phyloP scores from a whole-genome alignment of 768 basidiomycete species.

The Collybiopsis luxurians region DNA sequence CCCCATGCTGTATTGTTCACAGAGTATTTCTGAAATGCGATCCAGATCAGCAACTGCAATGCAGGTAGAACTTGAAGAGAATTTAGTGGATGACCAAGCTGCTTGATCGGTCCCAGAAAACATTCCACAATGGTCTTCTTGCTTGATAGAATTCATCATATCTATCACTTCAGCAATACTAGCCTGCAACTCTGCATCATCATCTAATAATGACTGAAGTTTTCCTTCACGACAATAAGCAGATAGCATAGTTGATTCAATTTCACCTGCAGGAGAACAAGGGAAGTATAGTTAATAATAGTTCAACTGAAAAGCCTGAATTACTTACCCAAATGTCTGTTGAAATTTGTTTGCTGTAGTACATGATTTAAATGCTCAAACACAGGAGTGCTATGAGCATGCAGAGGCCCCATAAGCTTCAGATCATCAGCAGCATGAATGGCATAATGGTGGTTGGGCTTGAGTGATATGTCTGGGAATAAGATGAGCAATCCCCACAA shows the following conservation, averaged over 20 bases:
- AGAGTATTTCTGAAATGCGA: neutral
- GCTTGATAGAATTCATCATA: constrained; percentile 10
- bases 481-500: constrained; percentile 8
- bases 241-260: constrained; percentile 15
- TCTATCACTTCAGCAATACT: constrained; percentile 7
- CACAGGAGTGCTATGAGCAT: constrained; percentile 22
- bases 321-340: constrained; percentile 19
- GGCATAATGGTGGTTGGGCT: constrained; percentile 20
- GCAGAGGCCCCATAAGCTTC: constrained; percentile 21
- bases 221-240: constrained; percentile 10
- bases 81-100: neutral
- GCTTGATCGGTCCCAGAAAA: neutral
- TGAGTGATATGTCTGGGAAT: constrained; percentile 16
- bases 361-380: constrained; percentile 28
- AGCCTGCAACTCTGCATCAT: constrained; percentile 4
- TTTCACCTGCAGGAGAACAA: constrained; percentile 13
- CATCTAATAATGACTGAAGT: constrained; percentile 11
- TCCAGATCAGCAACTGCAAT: neutral
- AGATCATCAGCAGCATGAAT: constrained; percentile 21
- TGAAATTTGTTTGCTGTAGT: constrained; percentile 21
- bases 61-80: neutral
- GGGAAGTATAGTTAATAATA: neutral
- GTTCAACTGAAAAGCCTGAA: neutral
- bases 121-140: too few species aligned
- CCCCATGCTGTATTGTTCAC: neutral